A percentile compares a stretch with the other conserved stretches of the same genome.
These are phyloP conservation scores for cucumber (Cucumis sativus) DNA, from an alignment of 306 rosid species.

Conservation along the genomic window Cucumber_9930_V3 NC_026657.2:2994501-2995000, in stretches of 20 bases:
- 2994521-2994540: background rate
- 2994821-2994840: background rate
- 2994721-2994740: conserved; percentile 1
- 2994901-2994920: no score
- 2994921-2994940: no score
- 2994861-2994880: background rate
- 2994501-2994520: no score
- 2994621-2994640: background rate
- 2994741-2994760: background rate
- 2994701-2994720: background rate
- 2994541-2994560: background rate
- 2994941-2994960: no score
- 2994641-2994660: background rate
- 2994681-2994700: background rate
- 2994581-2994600: background rate
- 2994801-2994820: conserved; percentile 1
- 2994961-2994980: no score
- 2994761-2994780: background rate
- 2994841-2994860: background rate
- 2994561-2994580: background rate
- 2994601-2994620: conserved; percentile 1
- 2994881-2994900: background rate
- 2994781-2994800: background rate
- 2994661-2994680: background rate
- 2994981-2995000: no score